Conservation (phyloP, 768 basidiomycete species). For the Macrolepiota albuminosa region DNA sequence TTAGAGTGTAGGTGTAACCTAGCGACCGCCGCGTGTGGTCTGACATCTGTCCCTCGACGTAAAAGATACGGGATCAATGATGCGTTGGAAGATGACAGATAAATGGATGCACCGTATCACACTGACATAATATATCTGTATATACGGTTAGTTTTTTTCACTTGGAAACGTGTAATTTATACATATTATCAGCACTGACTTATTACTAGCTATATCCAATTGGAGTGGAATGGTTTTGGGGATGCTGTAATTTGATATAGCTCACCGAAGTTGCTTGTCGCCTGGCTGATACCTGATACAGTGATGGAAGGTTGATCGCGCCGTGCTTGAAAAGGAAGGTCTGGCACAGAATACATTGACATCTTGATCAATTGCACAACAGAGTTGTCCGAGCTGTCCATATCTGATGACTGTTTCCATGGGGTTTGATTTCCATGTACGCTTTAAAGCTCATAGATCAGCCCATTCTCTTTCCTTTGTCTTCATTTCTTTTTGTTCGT, state of each 20-base stretch:
- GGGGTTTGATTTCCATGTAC: constrained; percentile 19
- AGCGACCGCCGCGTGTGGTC: constrained; percentile 22
- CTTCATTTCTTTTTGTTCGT: constrained; percentile 22
- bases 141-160: neutral
- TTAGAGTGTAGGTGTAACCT: constrained; percentile 4
- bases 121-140: neutral
- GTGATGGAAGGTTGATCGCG: neutral
- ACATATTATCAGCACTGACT: neutral
- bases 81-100: constrained; percentile 14
- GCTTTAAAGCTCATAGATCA: constrained; percentile 17
- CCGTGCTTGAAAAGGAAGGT: neutral
- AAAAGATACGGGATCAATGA: constrained; percentile 12
- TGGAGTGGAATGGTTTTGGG: neutral
- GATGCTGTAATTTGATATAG: neutral
- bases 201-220: neutral
- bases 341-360: neutral
- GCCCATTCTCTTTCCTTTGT: constrained; percentile 15
- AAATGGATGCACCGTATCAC: neutral
- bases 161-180: neutral
- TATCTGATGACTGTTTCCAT: neutral
- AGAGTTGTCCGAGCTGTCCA: neutral
- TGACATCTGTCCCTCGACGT: constrained; percentile 29
- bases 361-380: neutral
- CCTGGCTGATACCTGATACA: no score
- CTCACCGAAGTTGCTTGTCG: neutral